A percentile compares a stretch with the other conserved stretches of the same genome.
Conservation (phyloP, 2,329 filamentous ascomycete species). For the Claviceps lovelessii region DNA sequence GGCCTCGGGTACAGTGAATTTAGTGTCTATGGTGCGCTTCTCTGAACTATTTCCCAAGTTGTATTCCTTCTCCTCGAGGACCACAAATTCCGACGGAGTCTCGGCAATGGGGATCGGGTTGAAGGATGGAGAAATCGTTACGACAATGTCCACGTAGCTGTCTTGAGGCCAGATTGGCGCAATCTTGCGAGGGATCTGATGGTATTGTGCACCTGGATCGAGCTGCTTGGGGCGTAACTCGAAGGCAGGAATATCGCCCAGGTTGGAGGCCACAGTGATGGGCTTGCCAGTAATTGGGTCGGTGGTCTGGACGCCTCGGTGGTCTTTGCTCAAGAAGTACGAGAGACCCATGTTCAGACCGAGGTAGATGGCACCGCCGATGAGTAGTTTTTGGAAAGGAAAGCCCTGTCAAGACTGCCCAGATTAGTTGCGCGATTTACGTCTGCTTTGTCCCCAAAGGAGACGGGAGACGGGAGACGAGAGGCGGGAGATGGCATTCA, state of each 20-base stretch:
- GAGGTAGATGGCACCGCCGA: conserved; percentile 42
- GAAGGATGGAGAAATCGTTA: conserved; percentile 70
- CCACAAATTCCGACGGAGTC: conserved; percentile 51
- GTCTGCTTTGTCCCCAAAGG: neutral
- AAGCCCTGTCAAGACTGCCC: conserved; percentile 16
- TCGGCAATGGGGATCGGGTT: conserved; percentile 52
- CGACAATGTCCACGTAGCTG: conserved; percentile 63
- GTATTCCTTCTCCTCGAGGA: conserved; percentile 71
- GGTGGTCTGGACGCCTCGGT: conserved; percentile 31
- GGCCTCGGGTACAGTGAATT: conserved; percentile 58
- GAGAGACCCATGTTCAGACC: conserved; percentile 44
- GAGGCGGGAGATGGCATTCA: neutral
- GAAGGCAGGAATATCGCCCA: conserved; percentile 47
- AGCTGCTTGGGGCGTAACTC: conserved; percentile 46
- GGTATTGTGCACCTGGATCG: conserved; percentile 49
- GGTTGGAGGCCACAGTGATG: conserved; percentile 39
- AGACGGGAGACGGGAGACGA: neutral
- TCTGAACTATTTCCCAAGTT: conserved; percentile 67
- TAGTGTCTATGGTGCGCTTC: conserved; percentile 60
- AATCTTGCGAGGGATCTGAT: conserved; percentile 51
- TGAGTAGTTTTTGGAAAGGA: conserved; percentile 30
- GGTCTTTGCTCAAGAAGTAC: conserved; percentile 35
- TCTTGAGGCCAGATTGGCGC: conserved; percentile 80
- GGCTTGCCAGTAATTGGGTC: conserved; percentile 35
- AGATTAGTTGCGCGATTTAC: neutral